phyloP scores from a whole-genome alignment of 352 stramenopile genomes.

The Plasmopara muralis region DNA sequence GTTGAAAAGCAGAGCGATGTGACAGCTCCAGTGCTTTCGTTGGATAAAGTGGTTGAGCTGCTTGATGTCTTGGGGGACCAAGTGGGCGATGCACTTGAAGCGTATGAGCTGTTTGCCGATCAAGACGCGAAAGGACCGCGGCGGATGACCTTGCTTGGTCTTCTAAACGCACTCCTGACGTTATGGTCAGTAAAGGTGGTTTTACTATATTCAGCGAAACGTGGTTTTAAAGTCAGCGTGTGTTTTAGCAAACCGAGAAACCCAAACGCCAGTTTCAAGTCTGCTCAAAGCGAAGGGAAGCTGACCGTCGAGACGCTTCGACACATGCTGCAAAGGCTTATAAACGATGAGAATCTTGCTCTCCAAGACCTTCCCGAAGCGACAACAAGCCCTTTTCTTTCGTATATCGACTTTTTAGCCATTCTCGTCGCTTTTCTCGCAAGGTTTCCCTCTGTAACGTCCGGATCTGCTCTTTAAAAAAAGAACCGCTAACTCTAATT shows the following conservation, averaged over 20 bases:
- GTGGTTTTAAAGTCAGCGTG: too few species aligned
- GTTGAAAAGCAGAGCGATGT: background rate
- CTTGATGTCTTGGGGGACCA: conserved; percentile 59
- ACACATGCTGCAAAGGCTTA: conserved; percentile 35
- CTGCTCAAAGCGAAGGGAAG: background rate
- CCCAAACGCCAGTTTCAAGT: background rate
- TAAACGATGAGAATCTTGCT: conserved; percentile 25
- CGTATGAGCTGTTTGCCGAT: conserved; percentile 38
- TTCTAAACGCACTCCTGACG: conserved; percentile 35
- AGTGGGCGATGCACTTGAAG: conserved; percentile 48
- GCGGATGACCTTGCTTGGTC: conserved; percentile 40
- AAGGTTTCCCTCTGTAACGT: too few species aligned
- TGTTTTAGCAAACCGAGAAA: too few species aligned
- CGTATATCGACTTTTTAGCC: conserved; percentile 63
- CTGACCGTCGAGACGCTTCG: conserved; percentile 30
- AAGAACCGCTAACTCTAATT: conserved; percentile 21
- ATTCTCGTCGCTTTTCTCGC: conserved; percentile 45
- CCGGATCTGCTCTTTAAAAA: background rate
- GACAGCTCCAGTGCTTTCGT: conserved; percentile 12
- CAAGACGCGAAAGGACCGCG: conserved; percentile 8
- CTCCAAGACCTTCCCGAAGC: conserved; percentile 22
- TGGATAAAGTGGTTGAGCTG: conserved; percentile 43
- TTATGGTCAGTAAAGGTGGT: conserved; percentile 27
- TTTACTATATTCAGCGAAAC: too few species aligned
- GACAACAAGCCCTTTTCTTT: conserved; percentile 35